A percentile compares a stretch with the other conserved stretches of the same genome.
Evolutionary conservation across 805 yeast genomes (phyloP).

Genomic region (Pichia heedii): DNA sequence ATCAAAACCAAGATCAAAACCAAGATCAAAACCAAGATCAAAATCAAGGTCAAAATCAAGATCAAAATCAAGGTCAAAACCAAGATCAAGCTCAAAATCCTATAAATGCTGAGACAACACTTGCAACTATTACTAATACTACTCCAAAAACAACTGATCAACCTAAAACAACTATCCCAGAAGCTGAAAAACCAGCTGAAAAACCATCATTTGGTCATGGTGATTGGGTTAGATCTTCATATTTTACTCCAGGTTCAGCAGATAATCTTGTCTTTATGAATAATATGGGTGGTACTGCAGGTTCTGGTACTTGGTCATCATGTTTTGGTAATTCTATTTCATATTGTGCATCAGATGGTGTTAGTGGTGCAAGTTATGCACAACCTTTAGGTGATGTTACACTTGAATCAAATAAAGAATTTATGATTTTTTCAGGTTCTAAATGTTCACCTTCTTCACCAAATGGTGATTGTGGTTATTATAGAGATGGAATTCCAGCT

Average conservation of each 20-base stretch:
- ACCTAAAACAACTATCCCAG: conserved; percentile 15
- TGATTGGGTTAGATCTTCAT: conserved; percentile 68
- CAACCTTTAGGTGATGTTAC: conserved; percentile 61
- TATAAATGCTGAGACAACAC: conserved; percentile 16
- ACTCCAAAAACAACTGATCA: conserved; percentile 9
- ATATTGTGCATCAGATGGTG: conserved; percentile 71
- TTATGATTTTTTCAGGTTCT: conserved; percentile 69
- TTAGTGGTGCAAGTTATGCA: conserved; percentile 60
- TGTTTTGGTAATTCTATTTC: conserved; percentile 91
- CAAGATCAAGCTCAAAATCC: no score
- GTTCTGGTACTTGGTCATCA: conserved; percentile 82
- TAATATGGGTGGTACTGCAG: conserved; percentile 73
- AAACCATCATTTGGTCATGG: conserved; percentile 28
- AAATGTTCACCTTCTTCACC: conserved; percentile 41
- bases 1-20: no score
- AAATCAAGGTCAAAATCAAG: no score
- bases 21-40: no score
- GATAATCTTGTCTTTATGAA: conserved; percentile 75
- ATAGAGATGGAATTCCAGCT: conserved; percentile 81
- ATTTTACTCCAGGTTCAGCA: conserved; percentile 56
- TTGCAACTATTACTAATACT: conserved; percentile 4
- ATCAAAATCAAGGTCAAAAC: no score
- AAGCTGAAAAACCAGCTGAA: conserved; percentile 2
- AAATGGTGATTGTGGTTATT: conserved; percentile 68
- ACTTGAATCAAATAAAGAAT: conserved; percentile 67